Base-by-base conservation (phyloP, 2,329 filamentous ascomycete species). In the Simplicillium aogashimaense region DNA sequence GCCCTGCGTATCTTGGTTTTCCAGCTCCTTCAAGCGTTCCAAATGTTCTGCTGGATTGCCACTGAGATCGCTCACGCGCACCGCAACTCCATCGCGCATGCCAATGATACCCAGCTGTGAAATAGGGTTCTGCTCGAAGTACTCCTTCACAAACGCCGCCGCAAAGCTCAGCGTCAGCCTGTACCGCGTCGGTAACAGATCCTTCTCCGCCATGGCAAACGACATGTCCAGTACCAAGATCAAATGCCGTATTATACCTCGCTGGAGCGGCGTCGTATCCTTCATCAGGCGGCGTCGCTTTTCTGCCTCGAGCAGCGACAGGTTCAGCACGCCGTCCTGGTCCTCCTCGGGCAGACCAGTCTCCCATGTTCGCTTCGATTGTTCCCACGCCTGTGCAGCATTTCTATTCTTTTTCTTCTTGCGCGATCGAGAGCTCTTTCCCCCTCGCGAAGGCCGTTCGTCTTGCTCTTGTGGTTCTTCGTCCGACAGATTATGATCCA, bases 71-170 rank as follows among this genome's bases (percentile, higher is more conserved):
- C 84, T 92, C 47, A 98, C 76, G 31, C 86, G 72, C 17, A 94
- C 70, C 2, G 89, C 89, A 13, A 97, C 70, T 13, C 92, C 92
- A 58, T 97, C 92, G 45, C 86, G 78, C 85, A 97, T 95, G 38
- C 86, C 90, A 31, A 98, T 70, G 25, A 98, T 83, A 17, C 85
- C 89, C 42, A 98, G 76, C 63, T 98, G 92, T 9, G 88, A 94
- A 49, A 98, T 97, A 10, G 92, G 92, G 54, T 98, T 98, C 63
- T 98, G 92, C 63, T 97, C 92, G 57, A 97, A 98, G 64, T 87
- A 98, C 59, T 95, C 90, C 43, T 81, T 76, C 37, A 97, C 83
- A 60, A 97, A 98, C 42, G 88, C 83, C 47, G 83, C 77, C 13
- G 88, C 83, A 61, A 88, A 94, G 47, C 81, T 81, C 54, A 95